Evolutionary conservation across 1,139 yeast genomes (phyloP), one percentile per base, ranked within the genome.

Genomic region (Blastobotrys serpentis): DNA sequence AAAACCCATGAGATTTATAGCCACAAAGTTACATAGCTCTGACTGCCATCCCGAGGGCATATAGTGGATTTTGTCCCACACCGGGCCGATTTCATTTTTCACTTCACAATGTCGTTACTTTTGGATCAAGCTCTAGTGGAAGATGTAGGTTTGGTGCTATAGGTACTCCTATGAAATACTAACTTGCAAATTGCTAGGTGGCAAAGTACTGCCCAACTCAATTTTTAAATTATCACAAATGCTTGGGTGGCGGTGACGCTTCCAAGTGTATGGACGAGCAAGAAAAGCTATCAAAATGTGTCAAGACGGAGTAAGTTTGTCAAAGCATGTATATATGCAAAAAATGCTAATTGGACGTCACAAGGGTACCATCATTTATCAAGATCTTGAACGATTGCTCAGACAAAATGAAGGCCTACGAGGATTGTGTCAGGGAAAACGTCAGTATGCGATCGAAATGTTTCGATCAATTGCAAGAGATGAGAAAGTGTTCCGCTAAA

Each of bases 131-230:
- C 77, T 42, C 69, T 79, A 40, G 72, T 79, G 44, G 80, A 78
- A 51, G 84, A 79, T 58, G 77, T 68, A 56, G 49, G 71, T 63
- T 23, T 13, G 2, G 13, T 36, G 7, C 3, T n/a, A n/a, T n/a
- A n/a, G n/a, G n/a, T 29, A 16, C 26, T 14, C 10, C n/a, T 37
- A 3, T 16, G 17, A 17, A 10, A 6, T 26, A n/a, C 40, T 13
- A 17, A 29, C 26, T 23, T 23, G 26, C 26, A 10, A 14, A 18
- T 34, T 10, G 10, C 5, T 33, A 68, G 72, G 81, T 84, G 43
- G 86, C 88, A 13, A 72, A 78, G 47, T 68, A 72, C 57, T 84
- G 90, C 62, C 88, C 89, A 0, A 79, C 76, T 53, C 77, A 77
- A 59, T 82, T 84, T 56, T 66, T 84, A 47, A 75, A 74, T 19